Evolutionary conservation across 148 eudicot species (phyloP).

Genomic region (Cornus suecica): DNA sequence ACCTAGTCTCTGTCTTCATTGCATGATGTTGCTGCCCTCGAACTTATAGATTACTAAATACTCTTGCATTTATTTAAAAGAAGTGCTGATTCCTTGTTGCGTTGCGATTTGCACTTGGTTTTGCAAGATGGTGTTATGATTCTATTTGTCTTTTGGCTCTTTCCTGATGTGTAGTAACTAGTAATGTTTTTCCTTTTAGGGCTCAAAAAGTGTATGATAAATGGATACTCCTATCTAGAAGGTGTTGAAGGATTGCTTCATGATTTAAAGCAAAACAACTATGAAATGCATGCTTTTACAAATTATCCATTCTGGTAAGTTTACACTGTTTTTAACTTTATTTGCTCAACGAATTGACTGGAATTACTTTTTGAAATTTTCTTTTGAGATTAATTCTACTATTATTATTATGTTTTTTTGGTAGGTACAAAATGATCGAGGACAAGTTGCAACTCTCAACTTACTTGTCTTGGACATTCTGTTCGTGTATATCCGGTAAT

Average conservation of each 20-base stretch:
- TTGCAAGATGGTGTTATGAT: neutral
- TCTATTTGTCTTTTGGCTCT: conserved; percentile 8
- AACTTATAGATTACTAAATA: neutral
- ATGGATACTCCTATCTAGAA: conserved; percentile 63
- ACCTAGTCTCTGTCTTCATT: neutral
- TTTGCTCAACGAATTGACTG: neutral
- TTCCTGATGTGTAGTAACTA: neutral
- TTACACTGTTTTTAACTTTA: neutral
- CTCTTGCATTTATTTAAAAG: neutral
- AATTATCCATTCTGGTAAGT: conserved; percentile 86
- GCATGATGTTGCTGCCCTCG: neutral
- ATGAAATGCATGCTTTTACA: conserved; percentile 87
- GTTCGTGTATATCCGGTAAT: conserved; percentile 75
- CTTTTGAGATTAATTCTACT: too few species aligned
- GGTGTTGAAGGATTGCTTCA: conserved; percentile 69
- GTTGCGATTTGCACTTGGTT: neutral
- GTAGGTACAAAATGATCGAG: conserved; percentile 84
- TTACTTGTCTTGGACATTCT: conserved; percentile 91
- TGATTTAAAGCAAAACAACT: conserved; percentile 59
- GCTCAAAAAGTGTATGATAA: conserved; percentile 72
- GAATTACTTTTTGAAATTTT: neutral
- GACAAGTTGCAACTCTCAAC: conserved; percentile 80
- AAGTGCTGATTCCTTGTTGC: neutral
- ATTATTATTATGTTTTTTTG: conserved; percentile 22
- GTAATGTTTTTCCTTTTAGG: conserved; percentile 41